Conservation (phyloP, 495 filamentous ascomycete genomes). For the Glonium stellatum region DNA sequence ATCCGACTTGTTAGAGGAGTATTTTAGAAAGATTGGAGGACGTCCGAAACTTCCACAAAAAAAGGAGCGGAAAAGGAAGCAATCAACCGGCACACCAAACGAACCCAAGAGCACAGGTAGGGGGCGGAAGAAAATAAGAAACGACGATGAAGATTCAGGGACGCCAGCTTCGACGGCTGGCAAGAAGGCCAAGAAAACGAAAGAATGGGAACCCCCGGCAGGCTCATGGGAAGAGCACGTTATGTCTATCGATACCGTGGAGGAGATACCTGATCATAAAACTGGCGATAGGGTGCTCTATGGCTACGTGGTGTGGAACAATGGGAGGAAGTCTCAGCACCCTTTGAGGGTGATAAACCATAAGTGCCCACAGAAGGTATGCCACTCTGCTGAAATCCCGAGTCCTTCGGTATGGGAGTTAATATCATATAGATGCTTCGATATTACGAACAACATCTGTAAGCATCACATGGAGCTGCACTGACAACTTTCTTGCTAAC, state of each 20-base stretch:
- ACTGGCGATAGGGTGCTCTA: conserved; percentile 38
- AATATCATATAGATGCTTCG: conserved; percentile 28
- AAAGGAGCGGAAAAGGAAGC: conserved; percentile 20
- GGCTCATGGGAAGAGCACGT: conserved; percentile 56
- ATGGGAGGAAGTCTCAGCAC: conserved; percentile 37
- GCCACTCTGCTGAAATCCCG: neutral
- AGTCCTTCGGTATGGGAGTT: neutral
- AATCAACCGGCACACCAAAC: conserved; percentile 19
- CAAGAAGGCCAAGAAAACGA: conserved; percentile 14
- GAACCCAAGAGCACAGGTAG: conserved; percentile 18
- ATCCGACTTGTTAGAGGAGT: conserved; percentile 47
- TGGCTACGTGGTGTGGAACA: conserved; percentile 53
- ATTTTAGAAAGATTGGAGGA: conserved; percentile 53
- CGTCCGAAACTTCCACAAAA: conserved; percentile 36
- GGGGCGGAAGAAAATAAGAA: conserved; percentile 5
- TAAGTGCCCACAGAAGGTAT: conserved; percentile 41
- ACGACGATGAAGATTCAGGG: neutral
- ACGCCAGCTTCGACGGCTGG: neutral
- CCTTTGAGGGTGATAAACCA: conserved; percentile 28
- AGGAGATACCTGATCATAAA: conserved; percentile 34
- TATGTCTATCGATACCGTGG: conserved; percentile 49
- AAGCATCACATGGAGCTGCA: conserved; percentile 12
- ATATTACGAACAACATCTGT: conserved; percentile 40
- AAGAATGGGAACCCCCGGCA: conserved; percentile 45
- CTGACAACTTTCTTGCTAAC: neutral